Conservation (phyloP, 352 stramenopile species). For the Halophytophthora batemanensis region DNA sequence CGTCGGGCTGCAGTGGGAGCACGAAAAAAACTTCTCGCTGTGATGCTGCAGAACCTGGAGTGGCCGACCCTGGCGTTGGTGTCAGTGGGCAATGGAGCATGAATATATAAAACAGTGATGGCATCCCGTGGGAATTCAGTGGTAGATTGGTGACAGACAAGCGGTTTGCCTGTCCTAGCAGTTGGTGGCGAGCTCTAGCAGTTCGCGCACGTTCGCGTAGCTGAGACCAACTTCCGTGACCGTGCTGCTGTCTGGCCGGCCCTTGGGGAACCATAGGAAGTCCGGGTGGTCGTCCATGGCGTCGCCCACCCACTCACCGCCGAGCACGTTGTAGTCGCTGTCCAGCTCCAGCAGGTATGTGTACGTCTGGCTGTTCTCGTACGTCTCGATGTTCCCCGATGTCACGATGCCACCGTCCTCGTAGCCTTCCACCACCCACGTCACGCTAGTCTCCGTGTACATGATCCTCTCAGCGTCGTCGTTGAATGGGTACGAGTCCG, state of each 20-base stretch:
- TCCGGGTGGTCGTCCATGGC: conserved; percentile 23
- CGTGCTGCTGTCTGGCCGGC: conserved; percentile 6
- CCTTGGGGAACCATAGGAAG: conserved; percentile 26
- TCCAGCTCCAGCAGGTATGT: conserved; percentile 30
- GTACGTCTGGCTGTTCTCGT: conserved; percentile 18
- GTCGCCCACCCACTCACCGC: conserved; percentile 26
- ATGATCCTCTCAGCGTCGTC: conserved; percentile 20
- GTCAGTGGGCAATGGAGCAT: too few relatives aligned
- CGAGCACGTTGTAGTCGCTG: conserved; percentile 22
- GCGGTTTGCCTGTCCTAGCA: too few relatives aligned
- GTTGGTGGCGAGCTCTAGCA: conserved; percentile 13
- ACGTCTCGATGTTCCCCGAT: conserved; percentile 3
- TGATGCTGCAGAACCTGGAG: too few relatives aligned
- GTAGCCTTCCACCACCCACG: conserved; percentile 30
- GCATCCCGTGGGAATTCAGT: too few relatives aligned
- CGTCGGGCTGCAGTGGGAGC: too few relatives aligned
- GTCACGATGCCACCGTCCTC: conserved; percentile 25
- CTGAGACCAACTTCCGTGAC: conserved; percentile 21
- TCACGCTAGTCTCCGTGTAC: conserved; percentile 32
- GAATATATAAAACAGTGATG: too few relatives aligned
- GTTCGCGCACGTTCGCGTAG: conserved; percentile 17
- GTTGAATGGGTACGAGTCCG: conserved; percentile 43
- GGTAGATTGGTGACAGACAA: too few relatives aligned
- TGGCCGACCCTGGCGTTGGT: too few relatives aligned
- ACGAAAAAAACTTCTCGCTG: too few relatives aligned